Base-by-base conservation (phyloP, 345 rosid species). In the Eutrema japonicum region DNA sequence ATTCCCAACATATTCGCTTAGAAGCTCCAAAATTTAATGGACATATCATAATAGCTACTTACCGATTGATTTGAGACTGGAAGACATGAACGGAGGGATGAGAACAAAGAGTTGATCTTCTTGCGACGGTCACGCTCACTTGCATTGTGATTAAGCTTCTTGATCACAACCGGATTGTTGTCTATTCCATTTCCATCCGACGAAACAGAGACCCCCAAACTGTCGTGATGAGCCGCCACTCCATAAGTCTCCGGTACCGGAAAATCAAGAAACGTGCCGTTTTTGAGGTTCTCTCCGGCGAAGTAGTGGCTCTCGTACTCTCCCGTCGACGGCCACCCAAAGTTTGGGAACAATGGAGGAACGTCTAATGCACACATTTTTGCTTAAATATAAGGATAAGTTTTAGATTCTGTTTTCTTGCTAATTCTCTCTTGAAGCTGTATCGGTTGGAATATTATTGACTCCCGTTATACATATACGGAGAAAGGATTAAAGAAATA, bases 91-190 rank as follows among this genome's bases (percentile, higher is more conserved):
- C 91, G 94, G 26, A 88, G 94, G 12, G 87, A 64, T 10, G 84
- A 85, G 67, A 83, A 91, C 64, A 88, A 45, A 41, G 35, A 37
- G 30, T 87, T 91, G 22, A 88, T 78, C 71, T 81, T 88, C 83
- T 77, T 85, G 16, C 94, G 83, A 5, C 92, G 88, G 35, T 80
- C 79, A 8, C 91, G 86, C 22, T 91, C 97, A 1, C 81, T 87
- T 0, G 97, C 92, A 54, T 87, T 91, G 85, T 88, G 97, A 60
- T 85, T 81, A 33, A 91, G 85, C 84, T 88, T 88, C 67, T 76
- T 76, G 40, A 3, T 14, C 61, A 70, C 71, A 1, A 46, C 67
- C 12, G 54, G 45, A 55, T 64, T 55, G 37, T 56, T 76, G 48
- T 47, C 37, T 56, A 63, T 48, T 5, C 9, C 80, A 64, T 40